Conservation (phyloP, 805 yeast genomes). For the Kuraishia hungarica region DNA sequence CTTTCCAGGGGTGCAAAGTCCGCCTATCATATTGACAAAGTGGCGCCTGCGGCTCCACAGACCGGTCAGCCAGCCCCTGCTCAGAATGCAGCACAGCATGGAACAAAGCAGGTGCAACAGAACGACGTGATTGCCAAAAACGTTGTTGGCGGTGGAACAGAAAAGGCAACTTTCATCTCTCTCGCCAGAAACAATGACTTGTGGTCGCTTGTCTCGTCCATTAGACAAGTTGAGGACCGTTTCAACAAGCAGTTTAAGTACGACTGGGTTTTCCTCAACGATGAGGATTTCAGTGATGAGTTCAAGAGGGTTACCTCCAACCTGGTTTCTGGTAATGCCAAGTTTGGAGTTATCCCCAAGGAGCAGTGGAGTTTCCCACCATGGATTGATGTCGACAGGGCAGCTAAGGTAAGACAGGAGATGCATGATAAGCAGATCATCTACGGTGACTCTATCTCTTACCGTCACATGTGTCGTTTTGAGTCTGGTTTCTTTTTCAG, state of each 20-base stretch:
- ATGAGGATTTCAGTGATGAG: slow-evolving; percentile 74
- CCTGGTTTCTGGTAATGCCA: slow-evolving; percentile 66
- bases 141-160: slow-evolving; percentile 24
- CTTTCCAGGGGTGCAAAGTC: slow-evolving; percentile 36
- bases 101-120: slow-evolving; percentile 4
- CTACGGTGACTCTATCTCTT: slow-evolving; percentile 59
- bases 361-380: slow-evolving; percentile 86
- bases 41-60: not conserved
- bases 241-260: slow-evolving; percentile 76
- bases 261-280: slow-evolving; percentile 95
- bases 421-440: slow-evolving; percentile 45
- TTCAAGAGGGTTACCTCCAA: slow-evolving; percentile 62
- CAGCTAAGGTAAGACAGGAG: slow-evolving; percentile 45
- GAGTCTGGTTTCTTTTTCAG: slow-evolving; percentile 86
- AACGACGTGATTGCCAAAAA: slow-evolving; percentile 7
- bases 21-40: slow-evolving; percentile 13
- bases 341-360: slow-evolving; percentile 72
- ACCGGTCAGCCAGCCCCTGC: slow-evolving; percentile 1
- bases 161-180: slow-evolving; percentile 74
- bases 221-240: slow-evolving; percentile 78
- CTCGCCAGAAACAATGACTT: slow-evolving; percentile 74
- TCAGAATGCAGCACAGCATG: slow-evolving; percentile 2
- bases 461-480: slow-evolving; percentile 88
- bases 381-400: slow-evolving; percentile 67
- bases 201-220: slow-evolving; percentile 50